phyloP scores from a whole-genome alignment of 176 grass and related monocot species.

The Alloteropsis semialata region DNA sequence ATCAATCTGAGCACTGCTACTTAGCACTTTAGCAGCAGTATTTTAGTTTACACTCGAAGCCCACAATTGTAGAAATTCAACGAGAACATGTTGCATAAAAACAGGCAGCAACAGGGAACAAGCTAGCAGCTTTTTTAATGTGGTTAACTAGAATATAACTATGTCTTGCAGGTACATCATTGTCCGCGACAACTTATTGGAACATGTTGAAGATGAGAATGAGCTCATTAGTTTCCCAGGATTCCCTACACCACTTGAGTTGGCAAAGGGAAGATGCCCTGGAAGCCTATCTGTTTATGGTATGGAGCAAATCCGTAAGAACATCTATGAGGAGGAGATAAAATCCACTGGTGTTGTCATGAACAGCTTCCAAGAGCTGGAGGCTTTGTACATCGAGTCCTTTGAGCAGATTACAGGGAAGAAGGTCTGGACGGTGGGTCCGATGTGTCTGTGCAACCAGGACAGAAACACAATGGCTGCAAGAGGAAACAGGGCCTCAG shows the following conservation, averaged over 20 bases:
- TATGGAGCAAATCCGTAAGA: conserved; percentile 25
- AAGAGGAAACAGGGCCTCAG: conserved; percentile 46
- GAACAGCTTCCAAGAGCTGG: conserved; percentile 66
- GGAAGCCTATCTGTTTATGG: not conserved
- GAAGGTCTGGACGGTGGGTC: conserved; percentile 61
- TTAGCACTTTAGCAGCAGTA: not conserved
- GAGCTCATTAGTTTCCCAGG: conserved; percentile 41
- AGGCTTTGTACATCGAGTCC: conserved; percentile 41
- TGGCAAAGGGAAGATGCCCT: conserved; percentile 39
- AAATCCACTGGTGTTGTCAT: conserved; percentile 40
- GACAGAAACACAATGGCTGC: not conserved
- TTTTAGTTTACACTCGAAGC: not conserved
- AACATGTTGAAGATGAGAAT: conserved; percentile 33
- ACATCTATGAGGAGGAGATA: conserved; percentile 28
- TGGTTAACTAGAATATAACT: not conserved
- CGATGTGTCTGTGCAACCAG: conserved; percentile 52
- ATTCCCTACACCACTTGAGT: conserved; percentile 45
- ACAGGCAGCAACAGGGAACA: not conserved
- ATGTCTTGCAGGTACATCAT: conserved; percentile 39
- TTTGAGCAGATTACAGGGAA: conserved; percentile 32
- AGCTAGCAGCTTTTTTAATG: not conserved
- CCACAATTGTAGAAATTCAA: not conserved
- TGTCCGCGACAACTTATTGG: conserved; percentile 22
- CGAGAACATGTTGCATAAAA: not conserved
- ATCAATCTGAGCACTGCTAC: not conserved